Conservation (phyloP, 2,329 filamentous ascomycete species). For the Phialocephala subalpina region DNA sequence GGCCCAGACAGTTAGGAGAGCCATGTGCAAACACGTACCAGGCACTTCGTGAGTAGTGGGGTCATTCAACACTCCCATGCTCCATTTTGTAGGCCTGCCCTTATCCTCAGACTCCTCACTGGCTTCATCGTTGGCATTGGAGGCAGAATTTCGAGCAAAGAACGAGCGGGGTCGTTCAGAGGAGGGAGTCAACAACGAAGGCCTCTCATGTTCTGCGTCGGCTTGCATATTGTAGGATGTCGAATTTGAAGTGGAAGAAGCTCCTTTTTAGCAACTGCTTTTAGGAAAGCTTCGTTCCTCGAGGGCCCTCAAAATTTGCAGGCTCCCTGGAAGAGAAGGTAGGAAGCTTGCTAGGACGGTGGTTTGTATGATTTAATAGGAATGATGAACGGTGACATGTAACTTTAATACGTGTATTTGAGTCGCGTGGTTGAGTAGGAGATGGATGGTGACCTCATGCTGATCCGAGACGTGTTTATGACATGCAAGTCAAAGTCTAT, state of each 20-base stretch:
- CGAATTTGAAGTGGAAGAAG: not conserved
- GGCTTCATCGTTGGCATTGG: constrained; percentile 20
- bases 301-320: not conserved
- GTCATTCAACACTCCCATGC: constrained; percentile 79
- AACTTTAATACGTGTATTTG: not conserved
- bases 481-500: not conserved
- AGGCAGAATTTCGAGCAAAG: constrained; percentile 34
- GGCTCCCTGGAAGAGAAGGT: not conserved
- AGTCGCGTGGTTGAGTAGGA: constrained; percentile 6
- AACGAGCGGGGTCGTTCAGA: constrained; percentile 33
- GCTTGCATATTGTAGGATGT: constrained; percentile 21
- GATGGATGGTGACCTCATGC: constrained; percentile 2
- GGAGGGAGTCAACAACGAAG: constrained; percentile 7
- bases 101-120: constrained; percentile 28
- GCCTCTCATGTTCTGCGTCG: constrained; percentile 7
- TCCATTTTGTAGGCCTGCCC: constrained; percentile 54
- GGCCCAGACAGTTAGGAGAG: not conserved
- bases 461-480: not conserved
- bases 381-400: not conserved
- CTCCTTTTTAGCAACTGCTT: not conserved
- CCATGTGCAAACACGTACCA: constrained; percentile 57
- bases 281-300: not conserved
- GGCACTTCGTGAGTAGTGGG: constrained; percentile 85
- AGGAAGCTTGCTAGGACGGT: not conserved
- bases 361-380: not conserved